Evolutionary conservation across 1,284 basidiomycete genomes (phyloP).

Genomic region (Filobasidium uniguttulatum): DNA sequence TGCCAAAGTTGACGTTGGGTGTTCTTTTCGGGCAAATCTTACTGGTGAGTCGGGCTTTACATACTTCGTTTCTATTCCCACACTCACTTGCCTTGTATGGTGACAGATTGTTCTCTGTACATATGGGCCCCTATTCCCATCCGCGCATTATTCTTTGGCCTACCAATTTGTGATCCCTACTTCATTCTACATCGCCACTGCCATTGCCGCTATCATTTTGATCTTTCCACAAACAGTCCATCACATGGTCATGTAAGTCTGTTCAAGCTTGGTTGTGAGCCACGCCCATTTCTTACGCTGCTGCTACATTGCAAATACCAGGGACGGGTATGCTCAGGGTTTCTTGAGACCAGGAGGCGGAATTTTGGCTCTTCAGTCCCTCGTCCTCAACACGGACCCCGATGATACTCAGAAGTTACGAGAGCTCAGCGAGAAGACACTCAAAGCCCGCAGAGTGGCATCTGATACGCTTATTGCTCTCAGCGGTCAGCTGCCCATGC

Average conservation of each 20-base stretch:
- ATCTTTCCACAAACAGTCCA: constrained; percentile 62
- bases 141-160: constrained; percentile 47
- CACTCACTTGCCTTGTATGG: background rate
- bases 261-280: no score
- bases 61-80: constrained; percentile 19
- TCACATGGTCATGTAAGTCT: constrained; percentile 37
- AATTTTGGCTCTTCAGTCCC: constrained; percentile 29
- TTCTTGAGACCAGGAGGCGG: constrained; percentile 25
- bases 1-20: constrained; percentile 49
- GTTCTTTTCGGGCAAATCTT: constrained; percentile 44
- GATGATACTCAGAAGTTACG: constrained; percentile 24
- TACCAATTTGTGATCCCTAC: constrained; percentile 46
- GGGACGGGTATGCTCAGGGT: constrained; percentile 22
- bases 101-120: constrained; percentile 45
- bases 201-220: constrained; percentile 44
- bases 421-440: constrained; percentile 18
- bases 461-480: constrained; percentile 19
- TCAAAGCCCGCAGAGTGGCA: constrained; percentile 17
- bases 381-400: constrained; percentile 23
- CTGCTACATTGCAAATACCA: background rate
- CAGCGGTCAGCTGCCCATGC: constrained; percentile 23
- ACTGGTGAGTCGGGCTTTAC: constrained; percentile 19
- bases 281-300: background rate
- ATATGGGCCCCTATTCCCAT: constrained; percentile 48
- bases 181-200: constrained; percentile 48